Conservation (phyloP, 1,139 yeast genomes). For the Nakaseomyces uthaithaninus region DNA sequence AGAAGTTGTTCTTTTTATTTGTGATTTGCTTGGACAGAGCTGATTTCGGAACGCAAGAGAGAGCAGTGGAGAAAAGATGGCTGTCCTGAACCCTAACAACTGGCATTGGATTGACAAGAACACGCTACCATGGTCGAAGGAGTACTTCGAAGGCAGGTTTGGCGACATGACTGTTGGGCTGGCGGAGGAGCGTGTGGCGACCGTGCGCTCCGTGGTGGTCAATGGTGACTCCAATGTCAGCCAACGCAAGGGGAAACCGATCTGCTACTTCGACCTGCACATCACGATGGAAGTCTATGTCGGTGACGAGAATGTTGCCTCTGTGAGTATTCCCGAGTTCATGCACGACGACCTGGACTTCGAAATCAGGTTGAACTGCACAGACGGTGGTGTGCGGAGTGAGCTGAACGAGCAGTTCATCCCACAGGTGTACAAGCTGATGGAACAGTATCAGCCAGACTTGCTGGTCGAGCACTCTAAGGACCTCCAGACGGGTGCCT, state of each 20-base stretch:
- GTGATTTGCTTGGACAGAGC: not conserved
- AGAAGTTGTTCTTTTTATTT: not conserved
- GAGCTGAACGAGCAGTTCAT: constrained; percentile 34
- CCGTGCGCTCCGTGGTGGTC: constrained; percentile 37
- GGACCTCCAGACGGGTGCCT: constrained; percentile 43
- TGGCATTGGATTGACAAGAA: constrained; percentile 87
- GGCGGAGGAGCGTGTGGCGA: constrained; percentile 33
- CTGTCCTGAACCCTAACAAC: constrained; percentile 76
- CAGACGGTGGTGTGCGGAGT: not conserved
- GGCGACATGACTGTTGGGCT: constrained; percentile 34
- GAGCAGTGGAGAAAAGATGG: constrained; percentile 38
- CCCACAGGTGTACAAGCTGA: constrained; percentile 43
- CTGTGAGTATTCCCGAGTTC: constrained; percentile 52
- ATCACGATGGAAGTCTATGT: constrained; percentile 42
- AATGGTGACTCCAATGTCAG: constrained; percentile 75
- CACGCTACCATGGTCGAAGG: constrained; percentile 68
- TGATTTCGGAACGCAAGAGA: no score
- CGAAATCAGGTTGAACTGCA: constrained; percentile 35
- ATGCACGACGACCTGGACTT: constrained; percentile 69
- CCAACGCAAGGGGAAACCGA: constrained; percentile 72
- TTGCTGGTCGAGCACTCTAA: constrained; percentile 52
- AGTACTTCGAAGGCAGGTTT: constrained; percentile 44
- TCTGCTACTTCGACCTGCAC: constrained; percentile 62
- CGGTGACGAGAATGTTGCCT: constrained; percentile 32
- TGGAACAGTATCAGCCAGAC: constrained; percentile 53